Conservation (phyloP, 306 rosid species). For the Sechiopsis laciniata region DNA sequence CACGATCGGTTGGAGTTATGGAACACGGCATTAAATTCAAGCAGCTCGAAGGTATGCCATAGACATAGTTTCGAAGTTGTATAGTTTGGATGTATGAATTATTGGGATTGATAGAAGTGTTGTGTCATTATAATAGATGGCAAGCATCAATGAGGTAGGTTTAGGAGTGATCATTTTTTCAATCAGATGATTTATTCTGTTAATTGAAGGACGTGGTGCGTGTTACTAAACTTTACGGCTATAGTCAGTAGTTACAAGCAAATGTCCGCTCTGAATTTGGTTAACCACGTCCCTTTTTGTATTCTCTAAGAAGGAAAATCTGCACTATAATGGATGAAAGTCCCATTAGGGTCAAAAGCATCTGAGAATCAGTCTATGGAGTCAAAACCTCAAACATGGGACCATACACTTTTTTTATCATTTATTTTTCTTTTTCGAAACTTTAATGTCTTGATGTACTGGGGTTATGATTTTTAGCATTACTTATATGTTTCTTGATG, state of each 20-base stretch:
- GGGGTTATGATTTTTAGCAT: neutral
- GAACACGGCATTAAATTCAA: slow-evolving; percentile 56
- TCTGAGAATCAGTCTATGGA: neutral
- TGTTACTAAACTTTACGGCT: neutral
- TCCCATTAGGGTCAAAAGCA: neutral
- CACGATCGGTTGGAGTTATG: slow-evolving; percentile 75
- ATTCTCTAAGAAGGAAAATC: neutral
- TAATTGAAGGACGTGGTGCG: neutral
- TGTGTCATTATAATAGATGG: neutral
- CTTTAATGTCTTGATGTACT: neutral
- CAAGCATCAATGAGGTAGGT: neutral
- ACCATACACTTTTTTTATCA: neutral
- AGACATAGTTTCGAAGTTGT: neutral
- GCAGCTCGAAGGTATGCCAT: slow-evolving; percentile 55
- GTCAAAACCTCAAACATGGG: neutral
- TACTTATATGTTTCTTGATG: no score
- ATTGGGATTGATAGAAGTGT: neutral
- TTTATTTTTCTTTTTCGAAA: neutral
- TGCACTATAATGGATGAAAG: neutral
- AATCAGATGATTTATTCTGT: neutral
- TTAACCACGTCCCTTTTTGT: neutral
- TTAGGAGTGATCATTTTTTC: neutral
- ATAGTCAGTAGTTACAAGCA: neutral
- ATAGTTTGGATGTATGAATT: neutral
- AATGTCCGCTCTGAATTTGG: neutral